These are phyloP conservation scores for Ophiosphaerella herpotricha DNA, from an alignment of 2,329 filamentous ascomycete species.

Conservation along the genomic window DNA sequence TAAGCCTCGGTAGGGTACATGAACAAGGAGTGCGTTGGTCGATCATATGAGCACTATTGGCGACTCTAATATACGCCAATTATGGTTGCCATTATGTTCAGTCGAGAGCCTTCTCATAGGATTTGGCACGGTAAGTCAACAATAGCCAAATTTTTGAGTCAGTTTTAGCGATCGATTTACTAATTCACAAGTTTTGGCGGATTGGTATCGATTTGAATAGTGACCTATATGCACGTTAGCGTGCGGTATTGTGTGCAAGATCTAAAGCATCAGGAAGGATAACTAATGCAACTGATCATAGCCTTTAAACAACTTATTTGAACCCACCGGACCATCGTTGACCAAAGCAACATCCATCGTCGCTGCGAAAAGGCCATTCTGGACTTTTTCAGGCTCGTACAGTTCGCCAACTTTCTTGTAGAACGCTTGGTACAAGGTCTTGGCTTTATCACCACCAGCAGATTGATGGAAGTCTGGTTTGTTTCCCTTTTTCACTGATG, in stretches of 20 bases:
- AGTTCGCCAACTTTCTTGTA: constrained; percentile 73
- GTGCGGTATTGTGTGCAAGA: neutral
- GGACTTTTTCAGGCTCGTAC: constrained; percentile 76
- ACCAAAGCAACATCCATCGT: constrained; percentile 98
- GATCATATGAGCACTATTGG: no score
- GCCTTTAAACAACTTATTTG: constrained; percentile 40
- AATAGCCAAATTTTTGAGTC: neutral
- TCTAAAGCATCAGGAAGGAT: neutral
- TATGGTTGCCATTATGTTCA: neutral
- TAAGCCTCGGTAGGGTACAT: no score
- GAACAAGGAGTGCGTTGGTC: no score
- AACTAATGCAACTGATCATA: neutral
- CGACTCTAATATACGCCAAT: no score
- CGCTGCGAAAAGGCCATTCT: constrained; percentile 95
- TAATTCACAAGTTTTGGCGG: constrained; percentile 47
- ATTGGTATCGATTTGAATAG: constrained; percentile 54
- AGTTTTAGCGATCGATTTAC: neutral
- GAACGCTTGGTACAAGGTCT: constrained; percentile 82
- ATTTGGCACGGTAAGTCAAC: neutral
- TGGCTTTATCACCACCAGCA: constrained; percentile 76
- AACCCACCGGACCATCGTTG: constrained; percentile 78
- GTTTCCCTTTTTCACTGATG: constrained; percentile 90
- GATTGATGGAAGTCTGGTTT: constrained; percentile 96
- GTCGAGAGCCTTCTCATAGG: neutral
- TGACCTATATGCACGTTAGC: constrained; percentile 46